A percentile compares a stretch with the other conserved stretches of the same genome.
Evolutionary conservation across 164 flowering plant genomes (phyloP).

Genomic region (Pachysandra terminalis): DNA sequence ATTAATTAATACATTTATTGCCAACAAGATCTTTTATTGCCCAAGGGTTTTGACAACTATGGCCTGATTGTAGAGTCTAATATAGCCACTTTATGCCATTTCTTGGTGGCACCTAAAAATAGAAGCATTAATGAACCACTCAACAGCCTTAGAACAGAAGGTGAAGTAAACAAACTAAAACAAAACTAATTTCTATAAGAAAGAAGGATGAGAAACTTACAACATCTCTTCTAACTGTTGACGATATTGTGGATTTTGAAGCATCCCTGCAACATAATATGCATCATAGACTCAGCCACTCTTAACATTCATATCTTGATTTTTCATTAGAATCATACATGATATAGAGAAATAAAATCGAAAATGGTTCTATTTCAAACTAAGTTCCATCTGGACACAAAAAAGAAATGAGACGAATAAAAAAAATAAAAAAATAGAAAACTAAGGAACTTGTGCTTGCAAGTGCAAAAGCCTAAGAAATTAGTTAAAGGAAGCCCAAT

Average conservation of each 20-base stretch:
- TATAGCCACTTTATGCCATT: too few species aligned
- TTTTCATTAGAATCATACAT: not conserved
- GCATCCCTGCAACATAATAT: slow-evolving; percentile 64
- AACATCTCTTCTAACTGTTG: slow-evolving; percentile 92
- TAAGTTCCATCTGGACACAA: not conserved
- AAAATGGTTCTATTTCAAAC: not conserved
- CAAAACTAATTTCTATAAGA: not conserved
- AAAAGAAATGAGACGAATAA: too few species aligned
- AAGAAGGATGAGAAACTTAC: slow-evolving; percentile 39
- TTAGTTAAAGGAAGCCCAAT: too few species aligned
- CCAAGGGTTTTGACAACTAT: too few species aligned
- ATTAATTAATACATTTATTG: too few species aligned
- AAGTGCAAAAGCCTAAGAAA: too few species aligned
- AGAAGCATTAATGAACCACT: too few species aligned
- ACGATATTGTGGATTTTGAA: slow-evolving; percentile 90
- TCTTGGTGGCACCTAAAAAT: too few species aligned
- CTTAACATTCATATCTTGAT: not conserved
- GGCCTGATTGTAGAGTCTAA: too few species aligned
- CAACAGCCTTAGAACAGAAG: too few species aligned
- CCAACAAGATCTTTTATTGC: too few species aligned
- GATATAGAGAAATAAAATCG: not conserved
- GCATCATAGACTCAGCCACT: not conserved
- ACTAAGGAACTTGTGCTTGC: not conserved
- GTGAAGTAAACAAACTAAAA: not conserved
- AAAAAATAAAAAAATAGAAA: too few species aligned